A percentile compares a stretch with the other conserved stretches of the same genome.
These are phyloP conservation scores for Coemansia sp. DNA, from an alignment of 192 early-diverging fungal genomes.

Conservation along the genomic window DNA sequence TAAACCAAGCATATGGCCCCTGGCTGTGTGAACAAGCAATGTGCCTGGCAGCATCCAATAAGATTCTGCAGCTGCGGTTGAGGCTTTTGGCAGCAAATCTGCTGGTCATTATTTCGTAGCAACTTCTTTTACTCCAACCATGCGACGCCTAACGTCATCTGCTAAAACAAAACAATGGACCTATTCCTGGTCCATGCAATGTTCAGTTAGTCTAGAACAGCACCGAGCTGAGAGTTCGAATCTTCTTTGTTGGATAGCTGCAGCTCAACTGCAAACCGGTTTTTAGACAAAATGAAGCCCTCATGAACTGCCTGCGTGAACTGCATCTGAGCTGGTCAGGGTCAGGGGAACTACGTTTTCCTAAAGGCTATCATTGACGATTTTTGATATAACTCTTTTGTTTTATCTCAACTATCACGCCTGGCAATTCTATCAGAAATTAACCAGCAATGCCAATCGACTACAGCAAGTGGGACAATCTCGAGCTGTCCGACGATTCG, in stretches of 20 bases:
- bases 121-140: background rate
- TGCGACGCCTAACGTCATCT: background rate
- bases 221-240: background rate
- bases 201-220: background rate
- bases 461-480: slow-evolving; percentile 95
- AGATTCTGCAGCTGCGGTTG: background rate
- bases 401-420: background rate
- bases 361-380: background rate
- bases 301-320: background rate
- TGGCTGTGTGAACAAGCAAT: background rate
- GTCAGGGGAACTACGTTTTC: background rate
- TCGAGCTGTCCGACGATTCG: slow-evolving; percentile 95
- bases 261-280: background rate
- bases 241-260: background rate
- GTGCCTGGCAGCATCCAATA: slow-evolving; percentile 1
- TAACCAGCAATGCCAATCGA: slow-evolving; percentile 56
- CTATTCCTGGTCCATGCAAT: background rate
- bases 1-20: slow-evolving; percentile 1
- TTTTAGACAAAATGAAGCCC: background rate
- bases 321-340: background rate
- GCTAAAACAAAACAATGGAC: background rate
- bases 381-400: background rate
- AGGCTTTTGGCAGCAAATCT: background rate
- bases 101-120: background rate
- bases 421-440: background rate